Base-by-base conservation (phyloP, 345 rosid genomes). In the Eutrema yunnanense region DNA sequence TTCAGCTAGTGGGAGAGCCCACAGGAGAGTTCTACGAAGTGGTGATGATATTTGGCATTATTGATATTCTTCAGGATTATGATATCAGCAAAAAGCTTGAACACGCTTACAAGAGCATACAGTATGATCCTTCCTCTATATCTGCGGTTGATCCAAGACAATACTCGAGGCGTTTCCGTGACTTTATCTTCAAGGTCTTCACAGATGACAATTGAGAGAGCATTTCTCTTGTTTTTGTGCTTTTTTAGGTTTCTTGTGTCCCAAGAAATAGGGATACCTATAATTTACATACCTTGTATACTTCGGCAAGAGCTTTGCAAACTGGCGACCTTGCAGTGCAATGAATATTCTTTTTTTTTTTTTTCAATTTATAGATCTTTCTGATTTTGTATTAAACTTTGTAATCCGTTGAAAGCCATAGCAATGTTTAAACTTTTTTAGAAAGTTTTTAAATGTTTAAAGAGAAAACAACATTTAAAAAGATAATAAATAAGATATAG, bases 71-170 rank as follows among this genome's bases (percentile, higher is more conserved):
- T 79, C 97, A 87, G 56, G 96, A 93, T 81, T 93, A 88, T 57
- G 96, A 93, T 74, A 93, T 90, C 50, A 89, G 90, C 88, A 93
- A 93, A 81, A 90, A 90, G 77, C 86, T 90, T 5, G 98, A 93
- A 79, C 95, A 93, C 22, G 92, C 97, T 0, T 90, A 90, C 54
- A 93, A 93, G 68, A 90, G 94, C 53, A 81, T 89, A 73, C 95
- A 90, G 2, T 87, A 90, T 64, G 97, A 93, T 60, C 95, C 96
- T 30, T 83, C 86, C 27, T 85, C 92, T 2, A 93, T 93, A 32
- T 93, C 91, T 9, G 96, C 97, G 0, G 96, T 87, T 61, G 96
- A 93, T 81, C 98, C 97, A 2, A 86, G 82, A 77, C 92, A 86
- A 42, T 93, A 90, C 68, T 86, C 96, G 0, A 86, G 86, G 72